Percentiles rank a stretch among this genome's conserved stretches.
Evolutionary conservation across 2,329 filamentous ascomycete genomes (phyloP).

Genomic region (Diaporthe sp.): DNA sequence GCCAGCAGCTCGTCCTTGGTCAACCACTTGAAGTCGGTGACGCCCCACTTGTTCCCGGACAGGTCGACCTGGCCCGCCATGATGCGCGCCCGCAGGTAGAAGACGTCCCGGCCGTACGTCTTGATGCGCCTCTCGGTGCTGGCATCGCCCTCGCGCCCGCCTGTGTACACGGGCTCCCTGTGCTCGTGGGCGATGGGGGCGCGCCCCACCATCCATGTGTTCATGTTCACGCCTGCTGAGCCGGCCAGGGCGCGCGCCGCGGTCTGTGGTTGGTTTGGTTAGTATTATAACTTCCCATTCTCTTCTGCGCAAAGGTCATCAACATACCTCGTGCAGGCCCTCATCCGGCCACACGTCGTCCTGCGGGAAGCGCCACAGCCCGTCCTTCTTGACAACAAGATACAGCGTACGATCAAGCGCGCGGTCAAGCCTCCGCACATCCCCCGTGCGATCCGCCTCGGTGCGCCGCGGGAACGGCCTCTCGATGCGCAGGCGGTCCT

Average conservation of each 20-base stretch:
- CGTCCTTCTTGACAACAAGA: conserved; percentile 82
- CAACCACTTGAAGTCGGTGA: conserved; percentile 92
- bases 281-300: not conserved
- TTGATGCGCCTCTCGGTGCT: conserved; percentile 52
- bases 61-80: conserved; percentile 96
- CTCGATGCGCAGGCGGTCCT: conserved; percentile 76
- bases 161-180: conserved; percentile 61
- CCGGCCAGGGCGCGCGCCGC: conserved; percentile 83
- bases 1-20: conserved; percentile 89
- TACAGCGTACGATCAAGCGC: conserved; percentile 87
- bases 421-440: conserved; percentile 83
- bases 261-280: conserved; percentile 69
- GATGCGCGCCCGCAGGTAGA: conserved; percentile 96
- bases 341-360: conserved; percentile 78
- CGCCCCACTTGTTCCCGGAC: conserved; percentile 75
- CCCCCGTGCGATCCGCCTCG: conserved; percentile 81
- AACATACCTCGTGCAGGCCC: conserved; percentile 83
- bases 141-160: conserved; percentile 52
- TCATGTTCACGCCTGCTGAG: conserved; percentile 93
- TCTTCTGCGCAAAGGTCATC: conserved; percentile 39
- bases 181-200: conserved; percentile 87
- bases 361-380: conserved; percentile 85
- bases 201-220: conserved; percentile 96
- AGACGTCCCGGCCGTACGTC: conserved; percentile 79
- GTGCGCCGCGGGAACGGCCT: conserved; percentile 78